Base-by-base conservation (phyloP, 352 stramenopile species). In the Pythium rhizo-oryzae region DNA sequence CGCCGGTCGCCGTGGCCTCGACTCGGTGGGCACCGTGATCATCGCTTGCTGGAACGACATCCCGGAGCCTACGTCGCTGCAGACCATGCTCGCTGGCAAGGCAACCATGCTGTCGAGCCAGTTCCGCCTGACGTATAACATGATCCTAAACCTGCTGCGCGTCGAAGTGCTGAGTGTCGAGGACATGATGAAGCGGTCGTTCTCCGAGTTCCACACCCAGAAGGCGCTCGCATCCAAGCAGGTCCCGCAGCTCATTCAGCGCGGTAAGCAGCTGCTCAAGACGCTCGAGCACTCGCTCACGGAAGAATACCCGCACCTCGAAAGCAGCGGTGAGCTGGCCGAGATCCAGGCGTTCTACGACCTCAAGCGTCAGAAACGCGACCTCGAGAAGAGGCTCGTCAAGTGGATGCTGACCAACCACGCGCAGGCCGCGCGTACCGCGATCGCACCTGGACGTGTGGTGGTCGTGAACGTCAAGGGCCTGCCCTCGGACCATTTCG, bases 41-140 rank as follows among this genome's bases (percentile, higher is more conserved):
- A 97, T 99, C 81, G 99, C 99, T 79, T 93, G 85, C 72, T 93
- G 85, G 85, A 91, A 99, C 51, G 97, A 99, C 74, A 98, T 99
- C 52, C 99, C 99, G 66, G 97, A 99, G 65, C 96, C 73, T 0
- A 93, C 76, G 43, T 92, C 96, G 15, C 74, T 99, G 54, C 84
- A 92, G 68, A 96, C 91, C 30, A 99, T 99, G 90, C 78, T 99
- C 25, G 98, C 95, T 24, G 97, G 97, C 25, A 94, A 93, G 52
- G 94, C 96, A 8, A 99, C 96, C 15, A 94, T 94, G 54, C 83
- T 99, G 7, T 90, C 91, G 55, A 99, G 93, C 62, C 95, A 99
- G 79, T 99, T 99, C 81, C 86, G 97, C 9, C 76, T 99, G 60
- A 99, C 95, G n/a, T 99, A 99, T 78, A 98, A 97, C 61, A 99